phyloP scores from a whole-genome alignment of 768 basidiomycete species.

The Chiua virens region DNA sequence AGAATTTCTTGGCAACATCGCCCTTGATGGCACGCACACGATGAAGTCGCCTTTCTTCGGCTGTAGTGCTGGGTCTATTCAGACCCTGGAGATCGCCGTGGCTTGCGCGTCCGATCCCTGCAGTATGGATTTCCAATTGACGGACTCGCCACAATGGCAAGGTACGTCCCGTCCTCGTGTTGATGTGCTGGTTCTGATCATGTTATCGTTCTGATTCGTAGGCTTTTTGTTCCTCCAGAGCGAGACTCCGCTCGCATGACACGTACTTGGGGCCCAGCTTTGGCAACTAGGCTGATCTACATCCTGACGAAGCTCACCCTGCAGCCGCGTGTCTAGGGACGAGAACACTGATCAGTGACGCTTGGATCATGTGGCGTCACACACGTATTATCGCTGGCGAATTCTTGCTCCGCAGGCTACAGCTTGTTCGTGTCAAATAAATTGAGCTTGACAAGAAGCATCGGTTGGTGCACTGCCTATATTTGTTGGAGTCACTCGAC shows the following conservation, averaged over 20 bases:
- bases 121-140: conserved; percentile 21
- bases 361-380: too few species aligned
- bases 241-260: conserved; percentile 2
- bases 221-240: conserved; percentile 21
- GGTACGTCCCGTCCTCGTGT: conserved; percentile 8
- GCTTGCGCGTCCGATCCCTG: conserved; percentile 22
- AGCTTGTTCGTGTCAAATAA: too few species aligned
- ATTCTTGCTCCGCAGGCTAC: too few species aligned
- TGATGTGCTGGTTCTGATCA: background rate
- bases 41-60: conserved; percentile 12
- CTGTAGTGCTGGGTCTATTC: conserved; percentile 15
- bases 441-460: too few species aligned
- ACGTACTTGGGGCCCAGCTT: too few species aligned
- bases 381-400: too few species aligned
- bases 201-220: background rate
- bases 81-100: conserved; percentile 22
- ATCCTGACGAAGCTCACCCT: too few species aligned
- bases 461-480: too few species aligned
- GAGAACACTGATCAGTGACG: too few species aligned
- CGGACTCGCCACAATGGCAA: conserved; percentile 16
- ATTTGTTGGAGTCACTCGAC: too few species aligned
- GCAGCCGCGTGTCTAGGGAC: too few species aligned
- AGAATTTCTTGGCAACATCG: conserved; percentile 19
- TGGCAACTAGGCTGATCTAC: too few species aligned
- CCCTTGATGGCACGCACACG: conserved; percentile 6